phyloP scores from a whole-genome alignment of 2,329 filamentous ascomycete species.

The Fonsecaea multimorphosa region DNA sequence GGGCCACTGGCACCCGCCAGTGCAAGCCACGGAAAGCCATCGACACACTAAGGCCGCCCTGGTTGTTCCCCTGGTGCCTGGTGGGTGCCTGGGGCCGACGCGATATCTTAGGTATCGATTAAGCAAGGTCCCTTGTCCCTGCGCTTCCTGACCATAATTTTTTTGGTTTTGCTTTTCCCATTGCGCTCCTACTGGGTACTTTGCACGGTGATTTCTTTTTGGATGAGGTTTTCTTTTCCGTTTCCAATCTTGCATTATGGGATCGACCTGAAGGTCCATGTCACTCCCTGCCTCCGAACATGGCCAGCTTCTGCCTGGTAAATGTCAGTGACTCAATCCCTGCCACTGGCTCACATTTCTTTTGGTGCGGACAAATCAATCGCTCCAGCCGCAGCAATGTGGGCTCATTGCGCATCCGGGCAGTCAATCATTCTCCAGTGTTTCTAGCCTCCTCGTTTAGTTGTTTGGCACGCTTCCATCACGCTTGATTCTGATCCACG shows the following conservation, averaged over 20 bases:
- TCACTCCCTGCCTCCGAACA: background rate
- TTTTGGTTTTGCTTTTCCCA: background rate
- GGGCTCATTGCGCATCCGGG: conserved; percentile 7
- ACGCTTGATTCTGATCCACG: conserved; percentile 15
- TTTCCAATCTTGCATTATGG: background rate
- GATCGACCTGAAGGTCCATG: background rate
- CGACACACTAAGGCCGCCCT: conserved; percentile 3
- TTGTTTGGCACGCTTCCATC: conserved; percentile 16
- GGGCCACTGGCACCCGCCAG: conserved; percentile 16
- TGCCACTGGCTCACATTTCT: conserved; percentile 7
- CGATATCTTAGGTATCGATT: conserved; percentile 17
- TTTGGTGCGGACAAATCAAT: conserved; percentile 4
- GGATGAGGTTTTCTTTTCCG: background rate
- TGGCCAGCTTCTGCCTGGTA: background rate
- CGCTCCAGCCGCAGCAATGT: background rate
- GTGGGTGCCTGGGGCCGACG: conserved; percentile 17
- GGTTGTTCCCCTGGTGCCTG: background rate
- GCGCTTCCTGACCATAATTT: background rate
- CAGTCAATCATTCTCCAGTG: conserved; percentile 14
- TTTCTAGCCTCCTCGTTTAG: conserved; percentile 22
- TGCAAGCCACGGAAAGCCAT: conserved; percentile 13
- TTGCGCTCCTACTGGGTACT: background rate
- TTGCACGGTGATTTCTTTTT: background rate
- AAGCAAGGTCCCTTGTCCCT: background rate
- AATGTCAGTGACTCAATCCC: background rate